Percentiles rank a stretch among this genome's conserved stretches.
phyloP scores from a whole-genome alignment of 768 basidiomycete genomes.

The Astraeus odoratus region DNA sequence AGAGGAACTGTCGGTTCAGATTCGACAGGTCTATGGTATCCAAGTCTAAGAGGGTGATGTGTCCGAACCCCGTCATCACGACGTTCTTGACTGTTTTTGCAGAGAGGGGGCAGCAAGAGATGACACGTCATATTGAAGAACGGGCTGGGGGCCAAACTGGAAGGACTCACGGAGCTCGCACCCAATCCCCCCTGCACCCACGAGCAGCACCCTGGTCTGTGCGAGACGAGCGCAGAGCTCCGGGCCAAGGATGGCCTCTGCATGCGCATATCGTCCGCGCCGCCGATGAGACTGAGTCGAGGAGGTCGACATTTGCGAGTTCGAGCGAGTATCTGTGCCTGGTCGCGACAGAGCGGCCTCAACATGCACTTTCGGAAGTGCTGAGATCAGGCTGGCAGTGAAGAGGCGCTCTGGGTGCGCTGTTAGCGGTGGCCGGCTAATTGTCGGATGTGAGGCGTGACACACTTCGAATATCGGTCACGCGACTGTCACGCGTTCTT shows the following conservation, averaged over 20 bases:
- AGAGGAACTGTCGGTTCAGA: constrained; percentile 93
- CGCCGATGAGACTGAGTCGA: constrained; percentile 9
- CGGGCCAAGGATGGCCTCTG: constrained; percentile 72
- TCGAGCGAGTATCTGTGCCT: background rate
- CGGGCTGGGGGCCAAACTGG: background rate
- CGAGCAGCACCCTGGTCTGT: constrained; percentile 70
- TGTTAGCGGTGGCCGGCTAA: no score
- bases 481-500: constrained; percentile 26
- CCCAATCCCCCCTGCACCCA: constrained; percentile 96
- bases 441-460: no score
- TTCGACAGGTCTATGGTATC: constrained; percentile 99
- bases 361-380: background rate
- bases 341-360: no score
- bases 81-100: constrained; percentile 88
- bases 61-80: constrained; percentile 85
- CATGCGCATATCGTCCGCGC: constrained; percentile 46
- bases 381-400: background rate
- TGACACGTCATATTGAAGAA: background rate
- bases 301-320: constrained; percentile 1
- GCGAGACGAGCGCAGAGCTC: constrained; percentile 58
- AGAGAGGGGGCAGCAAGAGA: background rate
- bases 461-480: constrained; percentile 12
- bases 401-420: background rate
- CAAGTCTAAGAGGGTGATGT: constrained; percentile 89
- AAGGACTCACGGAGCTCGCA: constrained; percentile 81